These are phyloP conservation scores for Clitoria ternatea DNA, from an alignment of 306 rosid species.

Conservation along the genomic window DNA sequence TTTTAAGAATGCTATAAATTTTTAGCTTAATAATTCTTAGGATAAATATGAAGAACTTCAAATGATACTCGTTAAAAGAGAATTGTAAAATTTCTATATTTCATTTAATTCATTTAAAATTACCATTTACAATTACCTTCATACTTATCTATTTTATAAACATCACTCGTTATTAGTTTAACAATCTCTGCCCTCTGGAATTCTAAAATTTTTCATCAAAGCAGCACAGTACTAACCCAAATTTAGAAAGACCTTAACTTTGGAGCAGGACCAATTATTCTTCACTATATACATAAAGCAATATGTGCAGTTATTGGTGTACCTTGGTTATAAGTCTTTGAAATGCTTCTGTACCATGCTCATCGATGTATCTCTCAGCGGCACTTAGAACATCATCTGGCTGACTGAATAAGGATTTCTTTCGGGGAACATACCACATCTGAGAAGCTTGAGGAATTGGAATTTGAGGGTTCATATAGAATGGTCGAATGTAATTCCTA, in stretches of 20 bases:
- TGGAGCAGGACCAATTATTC: background rate
- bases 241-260: background rate
- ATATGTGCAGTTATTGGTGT: background rate
- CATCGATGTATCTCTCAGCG: constrained; percentile 74
- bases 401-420: constrained; percentile 48
- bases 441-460: constrained; percentile 39
- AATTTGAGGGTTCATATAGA: constrained; percentile 74
- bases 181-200: no score
- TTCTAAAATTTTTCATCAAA: no score
- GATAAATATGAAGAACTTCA: no score
- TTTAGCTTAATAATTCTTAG: no score
- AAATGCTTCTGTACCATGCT: constrained; percentile 77
- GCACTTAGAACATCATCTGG: constrained; percentile 74
- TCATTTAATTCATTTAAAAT: no score
- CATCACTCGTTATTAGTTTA: no score
- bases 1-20: no score
- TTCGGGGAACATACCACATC: constrained; percentile 77
- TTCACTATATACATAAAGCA: background rate
- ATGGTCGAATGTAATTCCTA: constrained; percentile 62
- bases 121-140: no score
- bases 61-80: no score
- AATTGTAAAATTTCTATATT: no score
- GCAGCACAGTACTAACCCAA: no score
- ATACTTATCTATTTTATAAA: no score
- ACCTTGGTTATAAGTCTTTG: constrained; percentile 82